phyloP scores from a whole-genome alignment of 441 rosid species.

The Pelargonium citronellum region DNA sequence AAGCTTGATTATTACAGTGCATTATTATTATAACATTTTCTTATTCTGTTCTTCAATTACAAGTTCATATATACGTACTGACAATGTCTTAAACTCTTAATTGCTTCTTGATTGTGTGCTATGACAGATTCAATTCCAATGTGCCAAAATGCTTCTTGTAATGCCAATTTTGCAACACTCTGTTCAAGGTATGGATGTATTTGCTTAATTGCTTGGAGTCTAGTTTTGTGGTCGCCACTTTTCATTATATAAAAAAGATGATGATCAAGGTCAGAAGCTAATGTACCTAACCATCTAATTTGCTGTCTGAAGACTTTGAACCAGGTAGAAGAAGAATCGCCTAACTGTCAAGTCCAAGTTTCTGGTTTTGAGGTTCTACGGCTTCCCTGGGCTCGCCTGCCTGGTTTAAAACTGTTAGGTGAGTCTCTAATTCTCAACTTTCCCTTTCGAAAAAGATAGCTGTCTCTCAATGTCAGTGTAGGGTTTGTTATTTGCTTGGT shows the following conservation, averaged over 20 bases:
- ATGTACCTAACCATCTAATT: neutral
- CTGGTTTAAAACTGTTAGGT: neutral
- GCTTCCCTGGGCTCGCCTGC: neutral
- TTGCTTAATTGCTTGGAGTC: too few relatives aligned
- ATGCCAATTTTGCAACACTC: neutral
- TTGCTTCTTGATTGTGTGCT: neutral
- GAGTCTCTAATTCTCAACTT: neutral
- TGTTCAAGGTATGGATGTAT: too few relatives aligned
- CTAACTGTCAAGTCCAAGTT: neutral
- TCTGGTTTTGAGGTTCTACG: neutral
- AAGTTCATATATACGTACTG: too few relatives aligned
- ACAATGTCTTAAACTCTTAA: neutral
- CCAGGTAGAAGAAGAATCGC: slow-evolving; percentile 1
- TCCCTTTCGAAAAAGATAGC: neutral
- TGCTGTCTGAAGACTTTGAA: neutral
- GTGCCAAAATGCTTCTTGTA: neutral
- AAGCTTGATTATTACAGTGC: neutral
- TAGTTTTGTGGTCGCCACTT: neutral
- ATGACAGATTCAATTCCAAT: neutral
- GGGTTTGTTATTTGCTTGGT: too few relatives aligned
- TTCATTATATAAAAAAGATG: neutral
- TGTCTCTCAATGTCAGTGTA: too few relatives aligned
- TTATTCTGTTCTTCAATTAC: neutral
- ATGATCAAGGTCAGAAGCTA: neutral
- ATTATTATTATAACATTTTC: neutral